Base-by-base conservation (phyloP, 805 yeast genomes). In the Candida chauliodis region DNA sequence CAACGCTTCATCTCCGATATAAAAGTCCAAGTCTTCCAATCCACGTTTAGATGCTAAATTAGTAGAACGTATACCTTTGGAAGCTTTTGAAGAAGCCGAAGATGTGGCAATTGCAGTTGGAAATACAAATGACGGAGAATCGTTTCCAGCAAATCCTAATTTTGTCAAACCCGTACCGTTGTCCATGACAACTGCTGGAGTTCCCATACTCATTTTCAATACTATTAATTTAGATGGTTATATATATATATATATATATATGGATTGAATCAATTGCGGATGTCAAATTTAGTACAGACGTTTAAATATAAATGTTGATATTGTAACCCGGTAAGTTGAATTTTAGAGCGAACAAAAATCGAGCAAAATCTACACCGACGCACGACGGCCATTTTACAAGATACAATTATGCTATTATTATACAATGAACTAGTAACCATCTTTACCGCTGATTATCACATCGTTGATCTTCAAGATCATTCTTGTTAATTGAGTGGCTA, bases 141-240 rank as follows among this genome's bases (percentile, higher is more conserved):
- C 99, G 60, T 93, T 93, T 40, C 99, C 99, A 50, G 99, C 99
- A 68, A 90, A 93, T 19, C 99, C 99, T 50, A 93, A 75, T 61
- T 93, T 93, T 58, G 99, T 93, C 52, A 90, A 73, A 49, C 99
- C 99, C 52, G 99, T 93, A 75, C 99, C 99, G 61, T 91, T 91
- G 74, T 88, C 96, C 96, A 89, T 89, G 60, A 89, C 95, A 71
- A 89, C 91, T 43, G 96, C 95, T 28, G 96, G 96, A 42, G 86
- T 81, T 48, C 81, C 81, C 64, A 79, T 67, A 57, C 77, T 71
- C 84, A 79, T 79, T 31, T 28, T 35, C 15, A 14, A 21, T 8
- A n/a, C n/a, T n/a, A n/a, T n/a, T n/a, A n/a, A n/a, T n/a, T n/a
- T n/a, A n/a, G n/a, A n/a, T n/a, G n/a, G n/a, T n/a, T n/a, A n/a